Evolutionary conservation across 495 filamentous ascomycete genomes (phyloP), one percentile per base, ranked within the genome.

Genomic region (Aspergillus cristatus): DNA sequence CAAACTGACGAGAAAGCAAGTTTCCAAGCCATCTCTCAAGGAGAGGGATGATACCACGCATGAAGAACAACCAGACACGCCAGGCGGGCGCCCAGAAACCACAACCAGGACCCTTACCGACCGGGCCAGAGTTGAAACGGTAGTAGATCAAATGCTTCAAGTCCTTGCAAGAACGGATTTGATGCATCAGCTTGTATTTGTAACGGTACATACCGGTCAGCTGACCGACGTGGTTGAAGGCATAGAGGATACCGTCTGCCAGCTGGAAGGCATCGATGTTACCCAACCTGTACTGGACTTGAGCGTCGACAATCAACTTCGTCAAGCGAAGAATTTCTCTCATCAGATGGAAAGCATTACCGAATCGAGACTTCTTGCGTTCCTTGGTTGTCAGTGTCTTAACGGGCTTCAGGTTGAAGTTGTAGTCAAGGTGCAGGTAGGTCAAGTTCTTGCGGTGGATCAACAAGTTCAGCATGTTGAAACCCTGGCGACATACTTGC

Each of bases 131-230:
- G 60, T 99, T 99, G 69, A 99, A 99, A 11, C 93, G 85, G 58
- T 99, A 96, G 68, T 99, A 99, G 45, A 99, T 96, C 35, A 99
- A 58, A 76, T 99, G 93, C 75, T 99, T 99, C 53, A 99, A 64
- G 64, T 99, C 93, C 57, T 99, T 99, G 68, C 93, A 99, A 2
- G 93, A 91, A 33, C 93, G 87, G 51, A 99, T 97, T 63, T 99
- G 93, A 59, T 99, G 93, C 93, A 99, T 99, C 25, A 99, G 74
- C 70, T 99, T 99, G 68, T 99, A 99, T 72, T 99, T 99, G 76
- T 99, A 99, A 18, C 93, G 85, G 65, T 99, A 99, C 93, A 99
- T 99, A 51, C 93, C 93, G 17, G 93, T 99, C 36, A 99, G 69
- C 63, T 99, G 93, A 35, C 93, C 93, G 40, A 99, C 93, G 50